A percentile compares a stretch with the other conserved stretches of the same genome.
Evolutionary conservation across 2,329 filamentous ascomycete genomes (phyloP).

Genomic region (Aspergillus aculeatinus): DNA sequence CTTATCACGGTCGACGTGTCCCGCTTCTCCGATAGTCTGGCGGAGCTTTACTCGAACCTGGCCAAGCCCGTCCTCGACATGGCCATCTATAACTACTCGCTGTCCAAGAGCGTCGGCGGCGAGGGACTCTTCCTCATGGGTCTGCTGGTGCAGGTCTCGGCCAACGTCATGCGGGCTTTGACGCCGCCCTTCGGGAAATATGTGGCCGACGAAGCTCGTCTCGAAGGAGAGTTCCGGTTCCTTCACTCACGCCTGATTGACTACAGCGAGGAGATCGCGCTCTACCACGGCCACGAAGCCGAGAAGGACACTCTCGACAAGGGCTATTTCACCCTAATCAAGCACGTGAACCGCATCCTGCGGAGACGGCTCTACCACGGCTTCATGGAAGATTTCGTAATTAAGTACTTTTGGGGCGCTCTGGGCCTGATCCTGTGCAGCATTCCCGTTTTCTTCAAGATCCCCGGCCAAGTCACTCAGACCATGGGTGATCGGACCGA

Average conservation of each 20-base stretch:
- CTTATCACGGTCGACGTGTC: constrained; percentile 95
- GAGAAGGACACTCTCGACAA: constrained; percentile 97
- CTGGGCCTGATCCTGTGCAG: constrained; percentile 88
- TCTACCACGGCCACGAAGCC: constrained; percentile 87
- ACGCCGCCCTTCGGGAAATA: constrained; percentile 97
- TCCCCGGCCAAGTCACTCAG: constrained; percentile 65
- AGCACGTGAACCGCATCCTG: constrained; percentile 96
- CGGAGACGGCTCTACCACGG: constrained; percentile 90
- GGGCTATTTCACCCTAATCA: constrained; percentile 98
- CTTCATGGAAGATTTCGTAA: constrained; percentile 99
- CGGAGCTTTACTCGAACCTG: constrained; percentile 92
- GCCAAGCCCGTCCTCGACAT: constrained; percentile 95
- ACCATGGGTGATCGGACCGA: constrained; percentile 57
- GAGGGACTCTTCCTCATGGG: constrained; percentile 96
- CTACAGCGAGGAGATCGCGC: constrained; percentile 89
- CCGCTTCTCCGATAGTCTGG: constrained; percentile 91
- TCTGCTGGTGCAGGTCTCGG: constrained; percentile 86
- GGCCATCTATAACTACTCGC: constrained; percentile 91
- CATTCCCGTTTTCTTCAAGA: constrained; percentile 91
- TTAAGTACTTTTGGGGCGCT: constrained; percentile 99
- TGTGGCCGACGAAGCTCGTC: constrained; percentile 88
- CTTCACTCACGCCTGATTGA: constrained; percentile 94
- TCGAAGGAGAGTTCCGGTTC: constrained; percentile 96
- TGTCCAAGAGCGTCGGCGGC: constrained; percentile 92
- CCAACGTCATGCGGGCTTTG: constrained; percentile 86